phyloP scores from a whole-genome alignment of 148 eudicot species.

The Nepenthes mirabilis region DNA sequence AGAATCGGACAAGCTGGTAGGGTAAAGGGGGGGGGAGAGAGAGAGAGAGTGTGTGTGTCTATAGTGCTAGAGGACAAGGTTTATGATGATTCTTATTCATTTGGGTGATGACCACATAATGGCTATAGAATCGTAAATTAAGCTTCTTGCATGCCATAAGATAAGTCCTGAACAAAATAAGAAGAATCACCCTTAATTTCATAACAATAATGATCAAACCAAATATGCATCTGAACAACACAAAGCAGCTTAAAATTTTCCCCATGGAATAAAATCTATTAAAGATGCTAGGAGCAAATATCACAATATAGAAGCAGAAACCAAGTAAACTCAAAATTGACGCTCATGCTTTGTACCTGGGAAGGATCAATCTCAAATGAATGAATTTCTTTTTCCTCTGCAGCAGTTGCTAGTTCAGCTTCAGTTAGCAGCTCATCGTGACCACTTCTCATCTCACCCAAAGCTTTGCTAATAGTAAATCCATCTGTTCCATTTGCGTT shows the following conservation, averaged over 20 bases:
- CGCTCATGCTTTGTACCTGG: constrained; percentile 34
- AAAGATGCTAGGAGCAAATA: not conserved
- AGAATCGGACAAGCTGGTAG: too few species aligned
- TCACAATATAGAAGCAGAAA: not conserved
- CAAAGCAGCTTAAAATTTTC: not conserved
- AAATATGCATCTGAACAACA: not conserved
- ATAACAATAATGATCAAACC: not conserved
- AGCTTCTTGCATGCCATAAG: too few species aligned
- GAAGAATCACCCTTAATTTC: not conserved
- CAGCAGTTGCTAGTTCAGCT: constrained; percentile 82
- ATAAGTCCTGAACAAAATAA: too few species aligned
- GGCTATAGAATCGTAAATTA: too few species aligned
- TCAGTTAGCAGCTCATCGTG: constrained; percentile 78
- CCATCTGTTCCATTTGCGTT: constrained; percentile 54
- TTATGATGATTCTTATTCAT: too few species aligned
- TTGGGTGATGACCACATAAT: too few species aligned
- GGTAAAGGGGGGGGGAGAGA: too few species aligned
- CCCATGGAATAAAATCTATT: not conserved
- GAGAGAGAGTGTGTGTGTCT: too few species aligned
- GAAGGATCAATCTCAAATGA: constrained; percentile 84
- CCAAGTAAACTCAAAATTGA: not conserved
- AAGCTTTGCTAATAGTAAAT: constrained; percentile 58
- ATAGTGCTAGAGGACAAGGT: too few species aligned
- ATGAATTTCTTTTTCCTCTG: constrained; percentile 96
- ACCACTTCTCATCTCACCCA: constrained; percentile 50